Evolutionary conservation across 495 filamentous ascomycete genomes (phyloP).

Genomic region (Ramalina intermedia): DNA sequence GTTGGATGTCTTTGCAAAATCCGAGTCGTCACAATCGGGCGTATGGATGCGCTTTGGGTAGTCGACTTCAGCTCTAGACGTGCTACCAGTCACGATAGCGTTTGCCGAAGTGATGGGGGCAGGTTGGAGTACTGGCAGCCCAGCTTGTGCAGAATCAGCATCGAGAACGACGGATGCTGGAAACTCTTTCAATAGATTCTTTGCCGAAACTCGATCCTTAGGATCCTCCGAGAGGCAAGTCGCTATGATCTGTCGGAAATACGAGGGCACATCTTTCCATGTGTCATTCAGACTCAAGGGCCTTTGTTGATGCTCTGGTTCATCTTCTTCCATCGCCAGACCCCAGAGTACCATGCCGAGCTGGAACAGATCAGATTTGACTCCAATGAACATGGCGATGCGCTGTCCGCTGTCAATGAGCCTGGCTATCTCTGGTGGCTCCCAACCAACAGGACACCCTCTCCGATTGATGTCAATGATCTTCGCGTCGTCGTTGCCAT

Average conservation of each 20-base stretch:
- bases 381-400: constrained; percentile 95
- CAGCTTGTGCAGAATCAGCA: neutral
- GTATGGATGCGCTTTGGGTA: neutral
- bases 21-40: neutral
- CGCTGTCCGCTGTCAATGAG: constrained; percentile 85
- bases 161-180: constrained; percentile 16
- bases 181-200: constrained; percentile 39
- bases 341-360: constrained; percentile 97
- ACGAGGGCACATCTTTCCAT: constrained; percentile 36
- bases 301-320: constrained; percentile 68
- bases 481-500: constrained; percentile 68
- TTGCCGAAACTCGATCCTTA: constrained; percentile 38
- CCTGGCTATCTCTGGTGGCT: constrained; percentile 79
- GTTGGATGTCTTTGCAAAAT: neutral
- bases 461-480: constrained; percentile 98
- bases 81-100: neutral
- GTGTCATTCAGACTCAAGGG: constrained; percentile 40
- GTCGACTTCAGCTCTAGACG: neutral
- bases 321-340: constrained; percentile 71
- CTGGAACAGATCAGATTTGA: constrained; percentile 93
- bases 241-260: constrained; percentile 43
- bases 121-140: neutral
- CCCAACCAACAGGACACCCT: constrained; percentile 94
- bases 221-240: constrained; percentile 43
- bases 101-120: neutral